Base-by-base conservation (phyloP, 2,329 filamentous ascomycete genomes). In the Dendryphion nanum region DNA sequence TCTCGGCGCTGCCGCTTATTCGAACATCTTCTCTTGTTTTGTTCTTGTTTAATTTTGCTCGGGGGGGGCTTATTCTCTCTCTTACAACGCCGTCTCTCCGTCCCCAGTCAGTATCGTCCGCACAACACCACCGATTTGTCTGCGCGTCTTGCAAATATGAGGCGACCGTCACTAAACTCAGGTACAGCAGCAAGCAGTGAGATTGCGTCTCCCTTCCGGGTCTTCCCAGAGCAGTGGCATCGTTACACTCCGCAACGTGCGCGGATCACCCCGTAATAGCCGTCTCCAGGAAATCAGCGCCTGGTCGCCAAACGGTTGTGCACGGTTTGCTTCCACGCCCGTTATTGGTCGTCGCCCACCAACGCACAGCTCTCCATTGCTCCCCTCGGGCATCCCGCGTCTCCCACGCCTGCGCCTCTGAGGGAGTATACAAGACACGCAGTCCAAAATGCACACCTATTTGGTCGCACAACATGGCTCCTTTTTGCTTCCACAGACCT, bases 391-490 rank as follows among this genome's bases (percentile, higher is more conserved):
- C 47, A 41, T 50, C 48, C 49, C 50, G 42, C 47, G 40, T 41
- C 39, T 44, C 44, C 49, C 48, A 48, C 44, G 44, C 45, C 8
- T n/a, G 8, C 23, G 23, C 23, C 45, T 45, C 47, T 46, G 48
- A 52, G 57, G 56, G 57, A 53, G 53, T 61, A 62, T 61, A 62
- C 55, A n/a, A n/a, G 39, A 49, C 59, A 60, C 60, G 55, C 51
- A 42, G 48, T 32, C 20, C 42, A 42, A 38, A 37, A 66, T 66
- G 63, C 57, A 63, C 50, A 52, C 57, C 57, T 51, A 64, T 62
- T 64, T 59, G 58, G 59, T 47, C 51, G 45, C 43, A 44, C 46
- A 54, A 28, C 47, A 53, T 58, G 59, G 57, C 55, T 58, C 59
- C 56, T 59, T 59, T 45, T 53, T 45, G 40, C 51, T 64, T 56